These are phyloP conservation scores for Hydnomerulius pinastri DNA, from an alignment of 768 basidiomycete species.

Conservation along the genomic window DNA sequence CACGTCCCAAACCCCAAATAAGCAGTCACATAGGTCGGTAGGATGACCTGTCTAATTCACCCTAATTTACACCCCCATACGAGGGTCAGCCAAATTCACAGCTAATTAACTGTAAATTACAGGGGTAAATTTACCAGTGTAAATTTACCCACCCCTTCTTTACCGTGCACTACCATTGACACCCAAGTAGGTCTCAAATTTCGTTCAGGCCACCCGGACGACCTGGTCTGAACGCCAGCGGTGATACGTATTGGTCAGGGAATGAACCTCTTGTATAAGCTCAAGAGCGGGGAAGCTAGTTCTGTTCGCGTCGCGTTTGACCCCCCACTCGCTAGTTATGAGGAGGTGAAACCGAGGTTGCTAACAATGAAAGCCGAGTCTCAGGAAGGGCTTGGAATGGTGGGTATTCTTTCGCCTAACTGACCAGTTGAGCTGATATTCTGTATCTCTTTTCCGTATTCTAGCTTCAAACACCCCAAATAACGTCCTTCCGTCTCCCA, in stretches of 20 bases:
- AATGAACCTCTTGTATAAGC: slow-evolving; percentile 68
- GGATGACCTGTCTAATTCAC: not conserved
- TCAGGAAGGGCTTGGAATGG: slow-evolving; percentile 81
- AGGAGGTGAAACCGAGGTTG: slow-evolving; percentile 80
- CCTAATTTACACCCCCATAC: not conserved
- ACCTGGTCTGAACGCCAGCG: not conserved
- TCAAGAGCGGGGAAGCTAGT: slow-evolving; percentile 47
- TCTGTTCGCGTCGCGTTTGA: slow-evolving; percentile 60
- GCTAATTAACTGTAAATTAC: not conserved
- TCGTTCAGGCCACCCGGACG: not conserved
- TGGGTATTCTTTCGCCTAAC: too few relatives aligned
- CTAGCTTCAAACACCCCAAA: slow-evolving; percentile 65
- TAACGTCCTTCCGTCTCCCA: slow-evolving; percentile 57
- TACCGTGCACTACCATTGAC: too few relatives aligned
- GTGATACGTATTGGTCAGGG: slow-evolving; percentile 42
- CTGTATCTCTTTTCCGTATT: not conserved
- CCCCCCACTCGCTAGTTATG: slow-evolving; percentile 72
- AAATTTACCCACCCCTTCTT: too few relatives aligned
- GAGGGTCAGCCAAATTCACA: not conserved
- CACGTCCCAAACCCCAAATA: too few relatives aligned
- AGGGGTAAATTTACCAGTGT: slow-evolving; percentile 5
- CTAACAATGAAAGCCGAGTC: slow-evolving; percentile 80
- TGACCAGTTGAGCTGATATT: not conserved
- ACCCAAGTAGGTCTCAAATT: slow-evolving; percentile 48
- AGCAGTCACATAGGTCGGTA: not conserved